These are phyloP conservation scores for Pholiota molesta DNA, from an alignment of 768 basidiomycete species.

Conservation along the genomic window DNA sequence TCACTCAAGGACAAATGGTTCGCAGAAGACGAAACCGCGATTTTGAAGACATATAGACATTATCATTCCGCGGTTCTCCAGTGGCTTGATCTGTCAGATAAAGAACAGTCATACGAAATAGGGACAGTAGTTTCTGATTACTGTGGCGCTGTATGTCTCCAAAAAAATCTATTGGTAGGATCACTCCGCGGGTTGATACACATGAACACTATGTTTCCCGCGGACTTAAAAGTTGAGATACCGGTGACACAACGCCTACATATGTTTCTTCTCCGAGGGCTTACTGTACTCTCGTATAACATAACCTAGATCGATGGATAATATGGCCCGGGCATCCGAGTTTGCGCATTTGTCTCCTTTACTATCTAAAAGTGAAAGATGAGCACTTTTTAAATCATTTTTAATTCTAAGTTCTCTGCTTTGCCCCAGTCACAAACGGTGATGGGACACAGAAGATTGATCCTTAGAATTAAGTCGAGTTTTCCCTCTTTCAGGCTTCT, in stretches of 20 bases:
- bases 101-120: neutral
- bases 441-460: too few species aligned
- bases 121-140: neutral
- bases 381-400: too few species aligned
- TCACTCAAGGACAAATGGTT: neutral
- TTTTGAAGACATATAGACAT: neutral
- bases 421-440: too few species aligned
- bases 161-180: neutral
- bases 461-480: neutral
- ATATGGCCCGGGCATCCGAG: neutral
- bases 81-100: neutral
- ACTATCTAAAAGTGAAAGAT: too few species aligned
- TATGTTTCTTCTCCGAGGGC: conserved; percentile 5
- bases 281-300: neutral
- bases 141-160: neutral
- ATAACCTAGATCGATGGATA: neutral
- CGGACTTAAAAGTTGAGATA: conserved; percentile 7
- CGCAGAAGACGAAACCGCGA: neutral
- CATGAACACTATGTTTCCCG: conserved; percentile 1
- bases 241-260: neutral
- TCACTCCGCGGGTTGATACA: neutral
- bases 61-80: neutral
- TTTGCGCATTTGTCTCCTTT: neutral
- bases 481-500: neutral
- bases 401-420: too few species aligned